phyloP scores from a whole-genome alignment of 768 basidiomycete genomes.

The Cytidiella melzeri region DNA sequence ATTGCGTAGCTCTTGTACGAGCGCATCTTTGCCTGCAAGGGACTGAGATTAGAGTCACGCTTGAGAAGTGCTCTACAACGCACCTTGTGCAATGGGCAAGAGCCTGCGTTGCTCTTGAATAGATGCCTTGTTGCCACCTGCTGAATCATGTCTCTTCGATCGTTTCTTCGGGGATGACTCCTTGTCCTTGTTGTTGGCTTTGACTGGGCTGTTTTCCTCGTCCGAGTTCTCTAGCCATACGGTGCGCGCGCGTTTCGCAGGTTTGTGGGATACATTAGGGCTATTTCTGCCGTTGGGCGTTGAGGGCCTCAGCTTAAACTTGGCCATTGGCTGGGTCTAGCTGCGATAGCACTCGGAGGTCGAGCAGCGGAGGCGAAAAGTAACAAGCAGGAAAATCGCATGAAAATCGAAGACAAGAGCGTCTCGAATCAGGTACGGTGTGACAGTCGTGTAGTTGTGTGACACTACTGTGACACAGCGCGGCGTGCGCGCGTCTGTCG shows the following conservation, averaged over 20 bases:
- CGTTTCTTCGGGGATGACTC: conserved; percentile 2
- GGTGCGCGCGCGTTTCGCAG: conserved; percentile 12
- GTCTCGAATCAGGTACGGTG: not conserved
- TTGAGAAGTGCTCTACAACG: conserved; percentile 14
- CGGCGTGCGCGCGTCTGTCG: not conserved
- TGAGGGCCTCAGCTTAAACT: not conserved
- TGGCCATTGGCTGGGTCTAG: conserved; percentile 3
- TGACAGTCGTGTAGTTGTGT: not conserved
- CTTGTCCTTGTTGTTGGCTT: conserved; percentile 2
- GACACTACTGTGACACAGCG: not conserved
- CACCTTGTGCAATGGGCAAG: conserved; percentile 78
- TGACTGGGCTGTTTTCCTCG: conserved; percentile 20
- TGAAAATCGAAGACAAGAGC: not conserved
- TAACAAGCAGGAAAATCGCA: not conserved
- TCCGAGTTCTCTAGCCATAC: conserved; percentile 25
- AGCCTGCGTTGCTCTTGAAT: conserved; percentile 61
- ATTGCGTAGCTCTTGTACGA: conserved; percentile 63
- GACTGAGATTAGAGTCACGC: not conserved
- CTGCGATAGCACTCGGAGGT: not conserved
- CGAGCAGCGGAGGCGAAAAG: not conserved
- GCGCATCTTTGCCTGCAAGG: conserved; percentile 60
- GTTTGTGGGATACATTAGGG: conserved; percentile 10
- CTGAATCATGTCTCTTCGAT: conserved; percentile 5
- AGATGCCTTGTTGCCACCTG: conserved; percentile 6
- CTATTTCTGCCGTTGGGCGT: conserved; percentile 1